These are phyloP conservation scores for Cladorrhinum samala DNA, from an alignment of 495 filamentous ascomycete genomes.

Conservation along the genomic window DNA sequence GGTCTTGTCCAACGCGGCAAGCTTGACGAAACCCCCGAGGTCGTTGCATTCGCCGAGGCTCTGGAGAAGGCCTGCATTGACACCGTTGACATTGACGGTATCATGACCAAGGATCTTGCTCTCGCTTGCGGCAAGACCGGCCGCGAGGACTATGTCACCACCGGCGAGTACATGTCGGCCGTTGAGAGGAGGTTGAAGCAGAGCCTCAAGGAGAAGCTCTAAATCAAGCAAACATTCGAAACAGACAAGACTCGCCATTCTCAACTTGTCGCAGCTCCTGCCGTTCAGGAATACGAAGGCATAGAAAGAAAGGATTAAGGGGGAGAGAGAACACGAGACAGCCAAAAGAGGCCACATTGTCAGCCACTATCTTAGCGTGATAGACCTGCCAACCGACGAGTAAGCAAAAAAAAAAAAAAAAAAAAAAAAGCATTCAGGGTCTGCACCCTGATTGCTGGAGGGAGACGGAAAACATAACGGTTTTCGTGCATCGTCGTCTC, in stretches of 20 bases:
- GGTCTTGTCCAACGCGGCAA: conserved; percentile 88
- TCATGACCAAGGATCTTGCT: conserved; percentile 99
- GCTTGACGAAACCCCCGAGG: conserved; percentile 81
- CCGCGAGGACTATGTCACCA: conserved; percentile 79
- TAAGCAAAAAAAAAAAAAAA: too few species aligned
- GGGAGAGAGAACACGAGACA: too few species aligned
- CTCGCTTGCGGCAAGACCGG: conserved; percentile 82
- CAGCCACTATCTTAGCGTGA: too few species aligned
- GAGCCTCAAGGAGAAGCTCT: conserved; percentile 49
- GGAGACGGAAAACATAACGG: too few species aligned
- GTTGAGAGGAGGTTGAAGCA: conserved; percentile 80
- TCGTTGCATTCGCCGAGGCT: conserved; percentile 81
- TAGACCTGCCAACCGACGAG: too few species aligned
- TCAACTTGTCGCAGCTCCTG: too few species aligned
- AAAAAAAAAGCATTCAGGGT: too few species aligned
- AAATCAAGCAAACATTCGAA: conserved; percentile 6
- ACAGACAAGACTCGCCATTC: neutral
- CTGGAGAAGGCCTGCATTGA: conserved; percentile 94
- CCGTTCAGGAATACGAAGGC: too few species aligned
- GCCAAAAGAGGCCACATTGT: too few species aligned
- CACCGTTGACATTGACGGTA: conserved; percentile 83
- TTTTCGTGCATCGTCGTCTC: too few species aligned
- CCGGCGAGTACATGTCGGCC: conserved; percentile 77
- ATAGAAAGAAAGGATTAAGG: too few species aligned
- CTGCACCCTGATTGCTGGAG: too few species aligned